Evolutionary conservation across 1,284 basidiomycete genomes (phyloP), one percentile per base, ranked within the genome.

Genomic region (Macrocystidia cucumis): DNA sequence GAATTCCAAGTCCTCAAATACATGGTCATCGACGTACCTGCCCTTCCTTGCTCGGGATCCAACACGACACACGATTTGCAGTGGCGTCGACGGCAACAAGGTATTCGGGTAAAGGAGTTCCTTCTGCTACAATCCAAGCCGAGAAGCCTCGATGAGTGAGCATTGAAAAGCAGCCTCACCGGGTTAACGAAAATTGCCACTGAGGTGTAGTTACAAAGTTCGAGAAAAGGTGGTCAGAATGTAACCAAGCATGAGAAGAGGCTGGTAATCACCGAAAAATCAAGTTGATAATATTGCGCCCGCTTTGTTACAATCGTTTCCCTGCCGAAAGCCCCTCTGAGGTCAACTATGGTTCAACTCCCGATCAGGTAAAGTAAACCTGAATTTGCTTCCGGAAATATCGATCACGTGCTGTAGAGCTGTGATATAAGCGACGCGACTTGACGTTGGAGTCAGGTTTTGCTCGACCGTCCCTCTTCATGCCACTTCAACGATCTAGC

Each of bases 41-140:
- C 16, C 74, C 75, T 17, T 59, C 57, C 35, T 69, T 60, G 39
- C 77, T 67, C 2, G 74, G 68, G 43, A 83, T 72, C 76, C 74
- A 82, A 47, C 80, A 82, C 0, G 71, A 70, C 3, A 77, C 65
- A 13, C 57, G 62, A 42, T 71, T 54, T 4, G 49, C 47, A 4
- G 56, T 49, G 2, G 45, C 42, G 40, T 78, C 70, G 19, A 71
- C 50, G 2, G 65, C 59, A 7, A 65, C 56, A 11, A 75, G 54
- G 50, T 74, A 74, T 51, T 79, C 76, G 5, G 57, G 63, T 6
- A 81, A 45, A 12, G 55, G 48, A 34, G 59, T 44, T 3, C 64
- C 69, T 23, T 73, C 65, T 26, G 62, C 68, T 21, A 62, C 57
- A 34, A 84, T 73, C 72, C 78, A 84, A 13, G 80, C 78, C 13